These are phyloP conservation scores for Leucocoprinus leucothites DNA, from an alignment of 768 basidiomycete species.

Conservation along the genomic window DNA sequence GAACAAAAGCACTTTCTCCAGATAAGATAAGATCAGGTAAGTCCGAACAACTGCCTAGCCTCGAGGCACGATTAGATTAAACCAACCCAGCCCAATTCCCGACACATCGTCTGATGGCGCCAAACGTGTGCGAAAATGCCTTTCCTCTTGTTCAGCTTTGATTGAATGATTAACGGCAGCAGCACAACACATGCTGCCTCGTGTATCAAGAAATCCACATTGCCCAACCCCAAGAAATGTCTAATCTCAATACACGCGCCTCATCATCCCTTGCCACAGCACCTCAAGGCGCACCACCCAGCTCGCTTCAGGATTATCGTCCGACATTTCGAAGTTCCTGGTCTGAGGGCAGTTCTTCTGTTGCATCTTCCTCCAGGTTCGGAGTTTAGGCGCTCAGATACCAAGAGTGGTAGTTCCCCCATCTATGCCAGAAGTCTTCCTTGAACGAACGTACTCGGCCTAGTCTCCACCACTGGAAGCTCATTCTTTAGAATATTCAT, in stretches of 20 bases:
- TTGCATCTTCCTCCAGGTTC: background rate
- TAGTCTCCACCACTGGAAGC: background rate
- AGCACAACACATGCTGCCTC: slow-evolving; percentile 2
- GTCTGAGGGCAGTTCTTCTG: background rate
- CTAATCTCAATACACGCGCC: background rate
- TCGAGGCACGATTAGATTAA: background rate
- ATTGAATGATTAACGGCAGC: background rate
- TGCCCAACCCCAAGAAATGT: background rate
- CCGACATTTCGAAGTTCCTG: background rate
- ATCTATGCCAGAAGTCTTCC: background rate
- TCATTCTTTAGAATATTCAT: background rate
- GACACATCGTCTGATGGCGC: background rate
- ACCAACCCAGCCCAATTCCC: background rate
- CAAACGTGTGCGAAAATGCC: background rate
- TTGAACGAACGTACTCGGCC: background rate
- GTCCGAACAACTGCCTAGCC: background rate
- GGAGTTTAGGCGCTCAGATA: background rate
- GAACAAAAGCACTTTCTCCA: too few relatives aligned
- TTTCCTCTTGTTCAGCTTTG: background rate
- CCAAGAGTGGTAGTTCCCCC: background rate
- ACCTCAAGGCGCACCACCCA: background rate
- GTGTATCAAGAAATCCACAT: slow-evolving; percentile 3
- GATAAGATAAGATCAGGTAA: slow-evolving; percentile 5
- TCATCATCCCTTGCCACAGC: background rate
- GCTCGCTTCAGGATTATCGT: background rate